Conservation (phyloP, 805 yeast species). For the Suhomyces sp. region DNA sequence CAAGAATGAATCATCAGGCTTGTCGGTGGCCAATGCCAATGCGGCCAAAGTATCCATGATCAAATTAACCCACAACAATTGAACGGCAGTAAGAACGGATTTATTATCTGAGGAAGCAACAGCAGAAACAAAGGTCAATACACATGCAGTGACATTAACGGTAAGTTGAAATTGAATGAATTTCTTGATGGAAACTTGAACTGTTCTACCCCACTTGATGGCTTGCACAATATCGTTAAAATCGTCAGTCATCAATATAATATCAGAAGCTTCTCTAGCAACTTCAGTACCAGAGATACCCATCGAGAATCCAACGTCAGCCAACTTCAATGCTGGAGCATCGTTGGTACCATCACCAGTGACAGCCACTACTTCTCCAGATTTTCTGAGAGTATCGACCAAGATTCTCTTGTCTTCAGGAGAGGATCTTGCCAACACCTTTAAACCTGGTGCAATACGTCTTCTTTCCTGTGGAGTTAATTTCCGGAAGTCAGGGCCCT, state of each 20-base stretch:
- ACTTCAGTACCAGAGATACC: conserved; percentile 98
- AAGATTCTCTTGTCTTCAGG: conserved; percentile 92
- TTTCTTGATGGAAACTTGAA: conserved; percentile 88
- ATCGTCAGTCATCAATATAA: conserved; percentile 90
- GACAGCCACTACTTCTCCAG: conserved; percentile 95
- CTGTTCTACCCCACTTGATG: conserved; percentile 98
- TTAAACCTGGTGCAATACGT: conserved; percentile 65
- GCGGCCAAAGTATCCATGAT: conserved; percentile 99
- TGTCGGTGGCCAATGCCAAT: conserved; percentile 94
- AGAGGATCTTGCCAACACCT: conserved; percentile 89
- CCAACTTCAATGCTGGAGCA: conserved; percentile 94
- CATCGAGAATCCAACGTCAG: conserved; percentile 98
- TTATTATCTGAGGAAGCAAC: conserved; percentile 76
- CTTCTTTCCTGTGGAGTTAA: conserved; percentile 56
- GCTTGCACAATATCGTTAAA: conserved; percentile 94
- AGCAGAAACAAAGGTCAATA: conserved; percentile 89
- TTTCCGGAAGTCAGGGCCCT: conserved; percentile 86
- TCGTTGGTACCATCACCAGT: conserved; percentile 99
- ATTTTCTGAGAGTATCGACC: conserved; percentile 73
- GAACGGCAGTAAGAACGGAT: conserved; percentile 95
- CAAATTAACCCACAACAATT: conserved; percentile 93
- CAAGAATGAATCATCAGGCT: conserved; percentile 81
- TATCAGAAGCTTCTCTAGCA: conserved; percentile 96
- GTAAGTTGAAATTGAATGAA: conserved; percentile 96
- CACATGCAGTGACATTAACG: conserved; percentile 95